These are phyloP conservation scores for Falciphora oryzae DNA, from an alignment of 2,329 filamentous ascomycete genomes.

Conservation along the genomic window DNA sequence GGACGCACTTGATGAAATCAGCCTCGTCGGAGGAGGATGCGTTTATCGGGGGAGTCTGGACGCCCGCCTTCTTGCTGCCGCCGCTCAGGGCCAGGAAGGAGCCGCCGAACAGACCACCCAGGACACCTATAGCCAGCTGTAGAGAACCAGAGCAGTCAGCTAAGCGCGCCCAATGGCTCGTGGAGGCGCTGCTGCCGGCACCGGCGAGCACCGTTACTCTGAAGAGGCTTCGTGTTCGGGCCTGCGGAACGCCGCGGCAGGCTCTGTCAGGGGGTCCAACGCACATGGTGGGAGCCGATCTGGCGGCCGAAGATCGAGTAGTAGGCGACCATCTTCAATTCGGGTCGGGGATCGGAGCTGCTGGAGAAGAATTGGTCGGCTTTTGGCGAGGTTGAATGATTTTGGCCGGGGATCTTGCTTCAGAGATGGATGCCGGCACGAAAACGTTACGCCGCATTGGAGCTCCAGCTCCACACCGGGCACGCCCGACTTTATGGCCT, in stretches of 20 bases:
- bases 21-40: conserved; percentile 56
- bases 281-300: conserved; percentile 56
- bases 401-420: neutral
- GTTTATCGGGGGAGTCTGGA: conserved; percentile 52
- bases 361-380: conserved; percentile 16
- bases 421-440: neutral
- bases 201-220: neutral
- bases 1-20: conserved; percentile 58
- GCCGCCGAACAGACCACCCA: conserved; percentile 45
- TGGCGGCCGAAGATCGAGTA: conserved; percentile 55
- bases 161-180: conserved; percentile 14
- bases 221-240: neutral
- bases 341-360: conserved; percentile 11
- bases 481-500: neutral
- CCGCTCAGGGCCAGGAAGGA: conserved; percentile 38
- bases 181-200: conserved; percentile 6
- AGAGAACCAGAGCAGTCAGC: conserved; percentile 6
- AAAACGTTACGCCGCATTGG: neutral
- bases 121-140: conserved; percentile 53
- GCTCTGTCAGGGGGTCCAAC: conserved; percentile 24
- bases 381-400: neutral
- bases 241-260: neutral
- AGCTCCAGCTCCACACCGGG: neutral
- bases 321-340: conserved; percentile 40
- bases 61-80: conserved; percentile 37